Evolutionary conservation across 2,329 filamentous ascomycete genomes (phyloP).

Genomic region (Aureobasidium sp.): DNA sequence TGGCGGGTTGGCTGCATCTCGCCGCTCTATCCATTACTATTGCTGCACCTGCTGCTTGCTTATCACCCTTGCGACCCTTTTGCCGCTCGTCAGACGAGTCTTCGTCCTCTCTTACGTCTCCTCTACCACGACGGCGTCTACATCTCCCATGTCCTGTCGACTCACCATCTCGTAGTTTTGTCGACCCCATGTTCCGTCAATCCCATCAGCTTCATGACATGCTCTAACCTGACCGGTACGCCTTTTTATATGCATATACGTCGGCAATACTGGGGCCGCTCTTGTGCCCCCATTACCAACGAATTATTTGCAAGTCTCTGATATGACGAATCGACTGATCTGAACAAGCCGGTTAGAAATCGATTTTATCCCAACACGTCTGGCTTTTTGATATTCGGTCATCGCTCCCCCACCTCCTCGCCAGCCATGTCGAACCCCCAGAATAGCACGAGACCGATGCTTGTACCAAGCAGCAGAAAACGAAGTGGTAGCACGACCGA

Average conservation of each 20-base stretch:
- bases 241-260: conserved; percentile 1
- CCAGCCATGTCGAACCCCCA: conserved; percentile 11
- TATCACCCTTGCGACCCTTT: conserved; percentile 10
- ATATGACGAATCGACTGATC: neutral
- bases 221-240: conserved; percentile 12
- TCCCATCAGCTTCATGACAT: conserved; percentile 1
- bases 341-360: conserved; percentile 11
- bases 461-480: conserved; percentile 6
- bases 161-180: neutral
- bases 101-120: conserved; percentile 3
- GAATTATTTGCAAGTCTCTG: conserved; percentile 1
- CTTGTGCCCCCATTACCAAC: conserved; percentile 7
- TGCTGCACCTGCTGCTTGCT: conserved; percentile 12
- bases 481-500: conserved; percentile 34
- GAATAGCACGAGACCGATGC: conserved; percentile 5
- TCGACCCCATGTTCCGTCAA: neutral
- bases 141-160: neutral
- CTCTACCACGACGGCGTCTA: conserved; percentile 1
- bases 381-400: neutral
- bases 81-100: conserved; percentile 8
- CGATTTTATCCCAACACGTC: neutral
- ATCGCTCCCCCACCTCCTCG: neutral
- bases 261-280: conserved; percentile 14
- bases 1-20: conserved; percentile 7
- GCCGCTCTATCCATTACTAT: conserved; percentile 12